Base-by-base conservation (phyloP, 1,284 basidiomycete species). In the Marasmius sp. region DNA sequence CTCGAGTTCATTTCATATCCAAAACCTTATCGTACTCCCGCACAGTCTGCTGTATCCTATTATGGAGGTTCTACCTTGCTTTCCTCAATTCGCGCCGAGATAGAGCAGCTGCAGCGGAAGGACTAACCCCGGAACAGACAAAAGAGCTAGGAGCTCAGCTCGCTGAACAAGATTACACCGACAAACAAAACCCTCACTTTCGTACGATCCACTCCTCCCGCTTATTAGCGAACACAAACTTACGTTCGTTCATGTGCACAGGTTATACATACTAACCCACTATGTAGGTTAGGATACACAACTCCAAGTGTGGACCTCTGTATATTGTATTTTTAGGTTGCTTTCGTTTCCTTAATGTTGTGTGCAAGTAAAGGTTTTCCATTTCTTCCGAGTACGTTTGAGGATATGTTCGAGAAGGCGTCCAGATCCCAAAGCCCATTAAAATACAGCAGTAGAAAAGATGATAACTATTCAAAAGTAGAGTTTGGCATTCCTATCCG, bases 131-230 rank as follows among this genome's bases (percentile, higher is more conserved):
- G 12, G 64, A 62, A 27, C 52, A 65, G 18, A 56, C 60, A n/a
- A 62, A 60, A 47, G 55, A 59, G n/a, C 39, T 62, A 22, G 64
- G 64, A 41, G 64, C 64, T 14, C 16, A 22, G n/a, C 60, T 62
- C 38, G 64, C 61, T 22, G 64, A 65, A 49, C 37, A 61, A 45
- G 64, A 65, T 58, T 60, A 62, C 50, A 65, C 64, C 41, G 64
- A 65, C 55, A 59, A 59, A 56, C 41, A 65, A 38, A 65, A 65
- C 54, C 51, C 58, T 22, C 58, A 65, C 27, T 65, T 65, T 51
- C 61, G 64, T 65, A 34, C 56, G 64, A 59, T 49, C 10, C 2
- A 12, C 18, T 11, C 18, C 48, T 54, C 34, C 20, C 50, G 16
- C 22, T 54, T 3, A 8, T 14, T 37, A 16, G n/a, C n/a, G n/a